phyloP scores from a whole-genome alignment of 2,329 filamentous ascomycete genomes.

The Westerdykella sp. region DNA sequence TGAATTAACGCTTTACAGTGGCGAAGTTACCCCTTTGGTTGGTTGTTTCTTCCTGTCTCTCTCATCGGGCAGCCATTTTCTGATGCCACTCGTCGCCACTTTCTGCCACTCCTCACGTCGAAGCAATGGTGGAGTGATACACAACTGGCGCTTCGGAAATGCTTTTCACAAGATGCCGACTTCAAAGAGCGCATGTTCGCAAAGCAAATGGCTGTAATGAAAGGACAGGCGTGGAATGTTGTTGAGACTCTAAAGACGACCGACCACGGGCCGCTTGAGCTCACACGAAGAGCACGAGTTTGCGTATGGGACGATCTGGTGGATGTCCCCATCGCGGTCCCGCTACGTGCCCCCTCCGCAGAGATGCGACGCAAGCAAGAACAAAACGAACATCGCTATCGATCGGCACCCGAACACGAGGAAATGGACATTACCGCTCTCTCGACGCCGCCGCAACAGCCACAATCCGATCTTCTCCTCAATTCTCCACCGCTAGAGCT shows the following conservation, averaged over 20 bases:
- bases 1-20: slow-evolving; percentile 41
- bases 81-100: slow-evolving; percentile 86
- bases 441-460: slow-evolving; percentile 49
- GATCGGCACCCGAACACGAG: slow-evolving; percentile 54
- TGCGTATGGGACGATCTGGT: slow-evolving; percentile 98
- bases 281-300: slow-evolving; percentile 83
- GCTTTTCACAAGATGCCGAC: slow-evolving; percentile 88
- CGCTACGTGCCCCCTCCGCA: slow-evolving; percentile 76
- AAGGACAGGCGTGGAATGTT: slow-evolving; percentile 98
- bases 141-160: slow-evolving; percentile 72
- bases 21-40: slow-evolving; percentile 92
- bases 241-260: slow-evolving; percentile 91
- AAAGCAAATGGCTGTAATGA: slow-evolving; percentile 98
- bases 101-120: slow-evolving; percentile 89
- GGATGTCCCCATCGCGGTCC: slow-evolving; percentile 89
- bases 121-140: slow-evolving; percentile 97
- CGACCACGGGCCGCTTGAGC: slow-evolving; percentile 88
- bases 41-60: slow-evolving; percentile 94
- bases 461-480: slow-evolving; percentile 62
- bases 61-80: slow-evolving; percentile 95
- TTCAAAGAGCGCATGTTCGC: slow-evolving; percentile 99
- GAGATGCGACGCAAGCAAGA: slow-evolving; percentile 67
- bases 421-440: slow-evolving; percentile 84
- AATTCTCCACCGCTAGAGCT: slow-evolving; percentile 48
- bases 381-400: slow-evolving; percentile 38